Percentiles rank a stretch among this genome's conserved stretches.
phyloP scores from a whole-genome alignment of 2,329 filamentous ascomycete genomes.

The Sporothrix pallida region DNA sequence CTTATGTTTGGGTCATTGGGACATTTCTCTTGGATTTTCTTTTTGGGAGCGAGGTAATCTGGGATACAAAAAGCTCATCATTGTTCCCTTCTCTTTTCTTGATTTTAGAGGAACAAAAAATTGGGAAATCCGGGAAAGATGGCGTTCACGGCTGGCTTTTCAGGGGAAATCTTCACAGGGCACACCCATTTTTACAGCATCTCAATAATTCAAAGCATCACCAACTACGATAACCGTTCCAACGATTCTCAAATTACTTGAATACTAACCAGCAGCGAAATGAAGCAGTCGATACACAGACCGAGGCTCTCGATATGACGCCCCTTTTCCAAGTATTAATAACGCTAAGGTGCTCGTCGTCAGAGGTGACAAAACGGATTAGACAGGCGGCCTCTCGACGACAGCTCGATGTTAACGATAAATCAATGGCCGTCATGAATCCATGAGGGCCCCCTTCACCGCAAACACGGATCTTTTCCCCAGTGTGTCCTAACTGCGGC shows the following conservation, averaged over 20 bases:
- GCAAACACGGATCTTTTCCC: too few species aligned
- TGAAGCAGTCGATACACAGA: not conserved
- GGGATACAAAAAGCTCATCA: not conserved
- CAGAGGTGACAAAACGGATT: too few species aligned
- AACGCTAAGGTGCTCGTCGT: too few species aligned
- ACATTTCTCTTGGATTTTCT: not conserved
- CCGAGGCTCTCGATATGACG: not conserved
- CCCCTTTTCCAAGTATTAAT: too few species aligned
- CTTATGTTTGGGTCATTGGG: not conserved
- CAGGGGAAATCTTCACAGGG: not conserved
- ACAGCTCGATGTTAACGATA: too few species aligned
- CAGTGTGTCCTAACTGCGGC: too few species aligned
- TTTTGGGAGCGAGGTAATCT: not conserved
- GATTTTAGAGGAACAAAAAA: not conserved
- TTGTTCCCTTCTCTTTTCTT: not conserved
- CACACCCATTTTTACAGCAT: not conserved
- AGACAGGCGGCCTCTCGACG: too few species aligned
- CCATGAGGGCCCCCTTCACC: too few species aligned
- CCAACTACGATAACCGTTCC: not conserved
- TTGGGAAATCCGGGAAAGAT: not conserved
- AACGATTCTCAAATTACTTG: too few species aligned
- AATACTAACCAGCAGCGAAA: not conserved
- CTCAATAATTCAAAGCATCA: constrained; percentile 16
- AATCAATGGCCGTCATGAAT: too few species aligned
- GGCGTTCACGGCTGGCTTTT: not conserved